Percentiles rank a stretch among this genome's conserved stretches.
Conservation (phyloP, 352 stramenopile genomes). For the Globisporangium paroecandrum region DNA sequence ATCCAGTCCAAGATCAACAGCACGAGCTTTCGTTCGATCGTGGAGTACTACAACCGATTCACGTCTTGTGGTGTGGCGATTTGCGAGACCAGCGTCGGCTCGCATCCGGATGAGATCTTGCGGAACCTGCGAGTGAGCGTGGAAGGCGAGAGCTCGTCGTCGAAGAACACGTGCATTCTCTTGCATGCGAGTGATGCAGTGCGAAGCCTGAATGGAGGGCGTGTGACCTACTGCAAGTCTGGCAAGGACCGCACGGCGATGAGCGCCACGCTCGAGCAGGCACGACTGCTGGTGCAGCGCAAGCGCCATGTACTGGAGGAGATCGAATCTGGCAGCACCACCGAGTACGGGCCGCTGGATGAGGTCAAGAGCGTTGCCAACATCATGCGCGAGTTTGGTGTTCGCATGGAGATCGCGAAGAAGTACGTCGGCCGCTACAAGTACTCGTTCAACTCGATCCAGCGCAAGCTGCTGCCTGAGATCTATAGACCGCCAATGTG, state of each 20-base stretch:
- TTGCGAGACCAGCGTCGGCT: slow-evolving; percentile 49
- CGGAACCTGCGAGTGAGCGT: slow-evolving; percentile 61
- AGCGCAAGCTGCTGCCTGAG: slow-evolving; percentile 94
- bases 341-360: slow-evolving; percentile 53
- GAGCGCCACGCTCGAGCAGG: slow-evolving; percentile 95
- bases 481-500: slow-evolving; percentile 87
- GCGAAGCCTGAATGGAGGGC: slow-evolving; percentile 89
- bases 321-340: slow-evolving; percentile 48
- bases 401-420: slow-evolving; percentile 93
- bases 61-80: slow-evolving; percentile 34
- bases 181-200: slow-evolving; percentile 80
- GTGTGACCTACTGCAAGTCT: slow-evolving; percentile 97
- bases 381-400: slow-evolving; percentile 89
- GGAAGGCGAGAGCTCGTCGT: slow-evolving; percentile 67
- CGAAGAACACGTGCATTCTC: slow-evolving; percentile 88
- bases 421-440: slow-evolving; percentile 96
- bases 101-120: slow-evolving; percentile 65
- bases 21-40: slow-evolving; percentile 62
- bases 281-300: slow-evolving; percentile 82
- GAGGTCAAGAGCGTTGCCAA: slow-evolving; percentile 84
- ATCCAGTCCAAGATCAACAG: slow-evolving; percentile 86
- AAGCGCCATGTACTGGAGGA: slow-evolving; percentile 72
- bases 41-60: slow-evolving; percentile 77
- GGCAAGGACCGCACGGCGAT: slow-evolving; percentile 98
- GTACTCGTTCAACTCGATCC: slow-evolving; percentile 97